A percentile compares a stretch with the other conserved stretches of the same genome.
phyloP scores from a whole-genome alignment of 768 basidiomycete species.

The Russula virescens region DNA sequence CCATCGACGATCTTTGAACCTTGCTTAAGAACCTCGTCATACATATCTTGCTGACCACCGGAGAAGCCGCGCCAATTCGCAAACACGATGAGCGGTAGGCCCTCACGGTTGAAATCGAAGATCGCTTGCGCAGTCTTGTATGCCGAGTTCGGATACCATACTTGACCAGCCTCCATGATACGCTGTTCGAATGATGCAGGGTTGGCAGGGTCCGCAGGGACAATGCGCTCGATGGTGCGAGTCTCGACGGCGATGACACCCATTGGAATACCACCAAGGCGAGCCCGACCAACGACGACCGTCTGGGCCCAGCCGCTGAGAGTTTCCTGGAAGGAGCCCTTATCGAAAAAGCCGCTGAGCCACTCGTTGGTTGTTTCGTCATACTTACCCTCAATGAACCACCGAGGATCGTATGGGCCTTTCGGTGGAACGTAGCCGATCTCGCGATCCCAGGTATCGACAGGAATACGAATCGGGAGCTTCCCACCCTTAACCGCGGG shows the following conservation, averaged over 20 bases:
- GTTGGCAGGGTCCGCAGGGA: slow-evolving; percentile 97
- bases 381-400: slow-evolving; percentile 93
- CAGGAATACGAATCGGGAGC: slow-evolving; percentile 68
- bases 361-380: slow-evolving; percentile 77
- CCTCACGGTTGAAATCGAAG: slow-evolving; percentile 97
- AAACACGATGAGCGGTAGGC: slow-evolving; percentile 94
- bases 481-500: slow-evolving; percentile 76
- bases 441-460: slow-evolving; percentile 87
- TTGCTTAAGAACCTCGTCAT: slow-evolving; percentile 94
- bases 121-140: slow-evolving; percentile 99
- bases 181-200: slow-evolving; percentile 93
- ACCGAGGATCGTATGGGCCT: slow-evolving; percentile 92
- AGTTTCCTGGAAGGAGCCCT: slow-evolving; percentile 97
- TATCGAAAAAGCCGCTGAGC: slow-evolving; percentile 93
- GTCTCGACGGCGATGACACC: slow-evolving; percentile 99
- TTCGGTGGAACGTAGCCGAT: slow-evolving; percentile 90
- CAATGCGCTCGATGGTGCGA: slow-evolving; percentile 91
- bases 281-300: slow-evolving; percentile 93
- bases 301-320: slow-evolving; percentile 99
- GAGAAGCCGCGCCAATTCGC: slow-evolving; percentile 99
- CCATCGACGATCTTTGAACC: slow-evolving; percentile 99
- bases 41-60: slow-evolving; percentile 99
- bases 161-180: slow-evolving; percentile 99
- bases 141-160: slow-evolving; percentile 99
- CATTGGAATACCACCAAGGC: slow-evolving; percentile 93